phyloP scores from a whole-genome alignment of 2,329 filamentous ascomycete species.

The Colletotrichum sp. region DNA sequence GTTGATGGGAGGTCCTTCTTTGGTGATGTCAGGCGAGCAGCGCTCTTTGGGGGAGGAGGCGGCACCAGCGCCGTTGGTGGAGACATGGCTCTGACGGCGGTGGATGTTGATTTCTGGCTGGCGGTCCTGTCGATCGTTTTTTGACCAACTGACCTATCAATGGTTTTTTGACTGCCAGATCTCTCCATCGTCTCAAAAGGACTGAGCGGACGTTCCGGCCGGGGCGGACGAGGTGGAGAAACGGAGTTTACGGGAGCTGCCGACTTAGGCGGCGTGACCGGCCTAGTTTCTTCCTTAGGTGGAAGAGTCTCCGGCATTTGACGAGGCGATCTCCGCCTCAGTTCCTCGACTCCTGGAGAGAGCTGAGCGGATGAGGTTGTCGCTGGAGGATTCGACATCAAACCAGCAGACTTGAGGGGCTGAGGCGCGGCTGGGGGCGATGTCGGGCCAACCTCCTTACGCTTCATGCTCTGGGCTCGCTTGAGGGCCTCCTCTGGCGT shows the following conservation, averaged over 20 bases:
- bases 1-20: conserved; percentile 11
- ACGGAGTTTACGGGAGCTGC: neutral
- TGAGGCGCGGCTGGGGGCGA: conserved; percentile 14
- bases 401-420: conserved; percentile 27
- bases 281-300: neutral
- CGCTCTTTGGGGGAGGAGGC: conserved; percentile 9
- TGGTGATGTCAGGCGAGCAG: neutral
- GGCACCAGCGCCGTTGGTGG: neutral
- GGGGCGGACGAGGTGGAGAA: conserved; percentile 1
- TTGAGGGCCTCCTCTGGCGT: conserved; percentile 36
- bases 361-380: conserved; percentile 53
- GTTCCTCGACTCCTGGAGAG: conserved; percentile 54
- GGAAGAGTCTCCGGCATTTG: conserved; percentile 30
- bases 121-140: neutral
- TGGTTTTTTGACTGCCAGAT: neutral
- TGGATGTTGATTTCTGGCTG: neutral
- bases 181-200: conserved; percentile 2
- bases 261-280: neutral
- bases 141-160: neutral
- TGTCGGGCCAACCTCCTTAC: conserved; percentile 38
- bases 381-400: conserved; percentile 37
- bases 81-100: neutral
- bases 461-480: conserved; percentile 39
- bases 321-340: conserved; percentile 58
- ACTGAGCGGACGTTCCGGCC: neutral